Evolutionary conservation across 1,284 basidiomycete species (phyloP), one percentile per base, ranked within the genome.

Genomic region (Mycocalia duriaeana): DNA sequence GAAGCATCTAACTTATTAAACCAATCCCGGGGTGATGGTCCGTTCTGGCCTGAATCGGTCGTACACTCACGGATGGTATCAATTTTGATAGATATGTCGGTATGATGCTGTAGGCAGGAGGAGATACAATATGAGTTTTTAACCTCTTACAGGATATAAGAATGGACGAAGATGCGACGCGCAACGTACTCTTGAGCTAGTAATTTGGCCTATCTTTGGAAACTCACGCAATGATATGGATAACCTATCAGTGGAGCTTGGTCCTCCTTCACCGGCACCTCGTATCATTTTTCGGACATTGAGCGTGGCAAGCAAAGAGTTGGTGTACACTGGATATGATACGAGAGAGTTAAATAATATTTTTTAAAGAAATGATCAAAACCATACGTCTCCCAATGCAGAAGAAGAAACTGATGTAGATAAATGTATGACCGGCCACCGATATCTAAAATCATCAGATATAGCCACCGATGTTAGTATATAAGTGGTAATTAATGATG

Each of bases 321-420:
- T 79, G 16, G 71, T 69, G 54, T 78, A 77, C 2, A 78, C 70
- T 72, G 20, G 2, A 26, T 22, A 19, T 20, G 20, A 34, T 25
- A 24, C 36, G 20, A 19, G 36, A 23, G 41, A 19, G 28, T 24
- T 36, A 8, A n/a, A 39, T 18, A 20, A 47, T 25, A 26, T 26
- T 36, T 28, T 24, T 40, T 44, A 31, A 20, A 26, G 37, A 35
- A 18, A 66, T 11, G 19, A 71, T 56, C 49, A 75, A 72, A 65
- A 42, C 77, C 70, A 26, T n/a, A n/a, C n/a, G n/a, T n/a, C n/a
- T n/a, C n/a, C 77, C 76, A 26, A 78, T 69, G 53, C 72, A 72
- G 61, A 79, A 78, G 57, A 73, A 79, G 63, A 79, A 79, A 4
- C 66, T 66, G 50, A 79, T 75, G 53, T 79, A 79, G 45, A 77